These are phyloP conservation scores for Fusarium marasasianum DNA, from an alignment of 2,329 filamentous ascomycete species.

Conservation along the genomic window DNA sequence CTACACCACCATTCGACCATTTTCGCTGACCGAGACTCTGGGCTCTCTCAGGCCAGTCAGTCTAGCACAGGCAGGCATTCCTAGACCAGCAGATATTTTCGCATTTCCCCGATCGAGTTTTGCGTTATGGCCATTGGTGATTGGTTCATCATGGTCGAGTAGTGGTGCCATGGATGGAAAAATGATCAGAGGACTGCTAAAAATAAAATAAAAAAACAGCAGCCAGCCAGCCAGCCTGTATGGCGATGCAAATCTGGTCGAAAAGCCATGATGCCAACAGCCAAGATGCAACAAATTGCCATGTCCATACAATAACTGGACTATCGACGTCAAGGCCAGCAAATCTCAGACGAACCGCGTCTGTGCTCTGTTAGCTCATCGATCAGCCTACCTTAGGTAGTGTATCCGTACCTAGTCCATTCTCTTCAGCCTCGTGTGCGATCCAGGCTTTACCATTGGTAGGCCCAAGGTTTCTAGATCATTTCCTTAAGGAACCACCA, in stretches of 20 bases:
- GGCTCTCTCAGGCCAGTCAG: background rate
- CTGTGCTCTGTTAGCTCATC: constrained; percentile 26
- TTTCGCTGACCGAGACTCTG: constrained; percentile 36
- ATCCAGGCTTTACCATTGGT: constrained; percentile 18
- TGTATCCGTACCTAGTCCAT: background rate
- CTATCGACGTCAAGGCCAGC: background rate
- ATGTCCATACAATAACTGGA: background rate
- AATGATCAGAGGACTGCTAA: background rate
- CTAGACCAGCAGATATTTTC: constrained; percentile 14
- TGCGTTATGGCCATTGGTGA: background rate
- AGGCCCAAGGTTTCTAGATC: background rate
- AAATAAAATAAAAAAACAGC: background rate
- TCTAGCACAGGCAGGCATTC: background rate
- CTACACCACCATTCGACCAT: constrained; percentile 17
- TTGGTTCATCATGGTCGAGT: constrained; percentile 8
- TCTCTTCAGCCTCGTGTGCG: constrained; percentile 24
- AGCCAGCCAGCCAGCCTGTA: background rate
- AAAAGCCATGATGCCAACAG: background rate
- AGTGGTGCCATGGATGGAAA: constrained; percentile 4
- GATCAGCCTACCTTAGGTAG: background rate
- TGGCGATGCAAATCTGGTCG: background rate
- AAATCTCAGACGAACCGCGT: constrained; percentile 7
- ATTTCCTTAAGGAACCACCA: background rate
- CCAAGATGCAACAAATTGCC: background rate
- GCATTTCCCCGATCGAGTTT: constrained; percentile 12